Evolutionary conservation across 768 basidiomycete genomes (phyloP), one percentile per base, ranked within the genome.

Genomic region (Kwoniella dendrophila): DNA sequence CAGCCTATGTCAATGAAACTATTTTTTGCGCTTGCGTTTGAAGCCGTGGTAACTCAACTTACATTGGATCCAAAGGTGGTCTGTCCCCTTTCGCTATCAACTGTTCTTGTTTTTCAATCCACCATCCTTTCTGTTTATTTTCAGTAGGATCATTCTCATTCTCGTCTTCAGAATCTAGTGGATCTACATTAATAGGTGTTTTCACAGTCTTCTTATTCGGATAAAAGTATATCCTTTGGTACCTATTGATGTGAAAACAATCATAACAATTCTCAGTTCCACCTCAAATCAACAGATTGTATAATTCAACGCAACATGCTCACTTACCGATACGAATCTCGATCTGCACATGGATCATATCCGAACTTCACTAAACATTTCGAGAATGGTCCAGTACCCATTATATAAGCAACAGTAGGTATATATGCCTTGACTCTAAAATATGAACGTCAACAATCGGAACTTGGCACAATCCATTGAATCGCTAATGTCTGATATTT

Each of bases 361-460:
- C 88, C 86, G 59, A 92, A 88, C 45, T 86, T 86, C 34, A 97
- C 84, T 51, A 93, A 83, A 14, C 90, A 89, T 69, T 97, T 94
- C 40, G 92, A 84, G 88, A 90, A 98, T 2, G 94, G 93, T 0
- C 96, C 96, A 67, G 96, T 94, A 68, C 88, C 85, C 73, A 97
- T 94, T 8, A 90, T 88, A 72, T 94, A 99, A 56, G 87, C 88
- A 3, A 89, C 85, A 4, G 90, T 79, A 2, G 93, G 88, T 18
- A 95, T 83, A 16, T 92, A 82, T 5, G 86, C 79, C 74, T 94
- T 95, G 12, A 90, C 89, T 63, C 92, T 95, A n/a, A n/a, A n/a
- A n/a, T n/a, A n/a, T n/a, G n/a, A 30, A 27, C 33, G 10, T 36
- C 29, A 59, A 4, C 33, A 36, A 36, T 36, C 7, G 16, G 34